phyloP scores from a whole-genome alignment of 176 grass and related monocot species.

The Pontederia crassipes region DNA sequence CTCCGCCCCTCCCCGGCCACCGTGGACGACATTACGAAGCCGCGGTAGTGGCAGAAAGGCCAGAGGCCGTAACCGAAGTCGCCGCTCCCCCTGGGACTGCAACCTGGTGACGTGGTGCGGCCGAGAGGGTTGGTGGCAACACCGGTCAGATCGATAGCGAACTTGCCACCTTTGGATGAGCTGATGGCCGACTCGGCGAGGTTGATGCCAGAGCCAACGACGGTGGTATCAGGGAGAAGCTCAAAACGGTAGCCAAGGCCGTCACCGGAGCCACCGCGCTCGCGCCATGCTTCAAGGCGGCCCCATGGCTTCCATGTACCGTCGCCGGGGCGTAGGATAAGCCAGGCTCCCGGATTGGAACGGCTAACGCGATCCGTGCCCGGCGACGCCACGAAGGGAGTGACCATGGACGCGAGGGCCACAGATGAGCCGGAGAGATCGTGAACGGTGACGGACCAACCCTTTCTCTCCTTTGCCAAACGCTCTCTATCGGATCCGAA shows the following conservation, averaged over 20 bases:
- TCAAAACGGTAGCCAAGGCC: conserved; percentile 82
- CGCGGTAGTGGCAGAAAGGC: conserved; percentile 46
- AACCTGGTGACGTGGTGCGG: conserved; percentile 38
- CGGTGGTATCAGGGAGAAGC: conserved; percentile 40
- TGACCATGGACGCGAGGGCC: conserved; percentile 89
- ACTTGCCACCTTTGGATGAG: conserved; percentile 68
- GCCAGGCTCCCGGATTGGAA: conserved; percentile 93
- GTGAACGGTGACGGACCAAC: conserved; percentile 94
- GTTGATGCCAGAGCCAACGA: conserved; percentile 31
- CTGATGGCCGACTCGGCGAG: conserved; percentile 54
- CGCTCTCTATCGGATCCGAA: conserved; percentile 37
- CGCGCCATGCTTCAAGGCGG: conserved; percentile 88
- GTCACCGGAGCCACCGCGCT: conserved; percentile 57
- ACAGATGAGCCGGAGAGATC: conserved; percentile 89
- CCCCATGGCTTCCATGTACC: conserved; percentile 86
- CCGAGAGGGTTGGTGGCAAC: conserved; percentile 25
- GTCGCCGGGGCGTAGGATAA: conserved; percentile 67
- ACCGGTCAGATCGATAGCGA: conserved; percentile 71
- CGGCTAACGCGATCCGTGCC: conserved; percentile 69
- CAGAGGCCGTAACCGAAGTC: conserved; percentile 46
- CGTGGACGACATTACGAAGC: conserved; percentile 74
- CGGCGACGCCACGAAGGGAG: conserved; percentile 81
- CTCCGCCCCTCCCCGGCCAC: conserved; percentile 47
- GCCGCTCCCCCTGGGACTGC: conserved; percentile 57
- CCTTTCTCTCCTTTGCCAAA: conserved; percentile 68